Evolutionary conservation across 306 rosid species (phyloP).

Genomic region (Ammopiptanthus mongolicus): DNA sequence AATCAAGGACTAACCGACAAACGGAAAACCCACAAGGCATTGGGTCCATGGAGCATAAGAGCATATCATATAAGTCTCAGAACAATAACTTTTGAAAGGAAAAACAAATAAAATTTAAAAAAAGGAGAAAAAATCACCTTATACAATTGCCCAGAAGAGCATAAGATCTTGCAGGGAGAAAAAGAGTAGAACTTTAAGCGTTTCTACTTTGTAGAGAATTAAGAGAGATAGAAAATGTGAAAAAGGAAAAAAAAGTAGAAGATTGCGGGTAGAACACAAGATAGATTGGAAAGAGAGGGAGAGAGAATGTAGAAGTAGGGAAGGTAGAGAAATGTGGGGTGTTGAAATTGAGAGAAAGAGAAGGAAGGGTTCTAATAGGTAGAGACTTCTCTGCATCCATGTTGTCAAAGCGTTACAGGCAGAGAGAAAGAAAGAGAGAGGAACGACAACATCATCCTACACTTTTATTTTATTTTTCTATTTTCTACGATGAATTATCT

Average conservation of each 20-base stretch:
- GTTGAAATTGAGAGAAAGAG: conserved; percentile 5
- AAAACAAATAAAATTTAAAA: neutral
- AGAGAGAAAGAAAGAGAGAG: neutral
- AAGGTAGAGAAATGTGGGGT: conserved; percentile 6
- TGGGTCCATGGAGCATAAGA: neutral
- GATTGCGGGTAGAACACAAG: neutral
- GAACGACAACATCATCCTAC: neutral
- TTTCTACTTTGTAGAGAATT: neutral
- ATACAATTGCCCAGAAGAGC: conserved; percentile 15
- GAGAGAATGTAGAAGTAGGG: neutral
- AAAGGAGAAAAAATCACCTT: neutral
- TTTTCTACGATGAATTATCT: no score
- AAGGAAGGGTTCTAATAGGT: conserved; percentile 29
- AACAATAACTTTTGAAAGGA: neutral
- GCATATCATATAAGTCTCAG: neutral
- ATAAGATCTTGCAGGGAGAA: neutral
- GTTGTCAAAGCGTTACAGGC: conserved; percentile 19
- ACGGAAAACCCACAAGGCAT: neutral
- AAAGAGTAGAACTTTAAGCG: conserved; percentile 22
- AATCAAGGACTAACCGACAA: conserved; percentile 4
- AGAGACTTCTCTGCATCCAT: conserved; percentile 34
- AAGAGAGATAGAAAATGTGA: neutral
- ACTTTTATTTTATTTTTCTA: neutral
- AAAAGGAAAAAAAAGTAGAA: neutral
- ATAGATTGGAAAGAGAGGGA: neutral